Conservation (phyloP, 2,329 filamentous ascomycete genomes). For the Penicillium sp. region DNA sequence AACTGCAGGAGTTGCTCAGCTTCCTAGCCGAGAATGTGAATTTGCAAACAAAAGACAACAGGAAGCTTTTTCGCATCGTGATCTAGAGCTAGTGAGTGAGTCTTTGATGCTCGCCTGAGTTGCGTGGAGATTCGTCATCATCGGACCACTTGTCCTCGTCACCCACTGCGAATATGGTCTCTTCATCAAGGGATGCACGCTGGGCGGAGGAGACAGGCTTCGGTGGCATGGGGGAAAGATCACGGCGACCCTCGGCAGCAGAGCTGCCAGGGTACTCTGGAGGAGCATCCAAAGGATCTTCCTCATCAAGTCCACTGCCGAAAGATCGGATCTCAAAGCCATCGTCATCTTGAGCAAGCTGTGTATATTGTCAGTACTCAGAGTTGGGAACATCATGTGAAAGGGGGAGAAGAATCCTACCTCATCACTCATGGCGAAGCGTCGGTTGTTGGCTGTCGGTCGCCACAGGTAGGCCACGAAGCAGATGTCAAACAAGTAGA, state of each 20-base stretch:
- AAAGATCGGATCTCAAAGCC: conserved; percentile 96
- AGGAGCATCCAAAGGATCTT: conserved; percentile 49
- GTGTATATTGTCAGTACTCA: conserved; percentile 29
- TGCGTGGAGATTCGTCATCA: conserved; percentile 56
- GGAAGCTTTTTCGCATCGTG: neutral
- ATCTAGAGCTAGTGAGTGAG: conserved; percentile 46
- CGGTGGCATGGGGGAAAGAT: conserved; percentile 44
- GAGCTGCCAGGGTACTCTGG: conserved; percentile 36
- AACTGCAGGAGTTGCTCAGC: neutral
- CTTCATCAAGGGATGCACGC: conserved; percentile 71
- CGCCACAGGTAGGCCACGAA: conserved; percentile 96
- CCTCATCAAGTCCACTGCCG: conserved; percentile 69
- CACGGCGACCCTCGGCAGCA: conserved; percentile 32
- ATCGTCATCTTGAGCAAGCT: conserved; percentile 95
- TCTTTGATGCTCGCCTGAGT: conserved; percentile 52
- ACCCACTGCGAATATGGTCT: conserved; percentile 94
- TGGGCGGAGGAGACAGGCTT: conserved; percentile 53
- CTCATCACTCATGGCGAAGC: conserved; percentile 99
- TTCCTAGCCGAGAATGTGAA: conserved; percentile 1
- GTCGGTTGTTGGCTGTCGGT: conserved; percentile 91
- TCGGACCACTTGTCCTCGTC: conserved; percentile 74
- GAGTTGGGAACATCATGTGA: neutral
- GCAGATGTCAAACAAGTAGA: conserved; percentile 89
- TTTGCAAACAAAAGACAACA: neutral
- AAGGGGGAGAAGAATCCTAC: conserved; percentile 41